A percentile compares a stretch with the other conserved stretches of the same genome.
phyloP scores from a whole-genome alignment of 805 yeast species.

The Barnettozyma sp. region DNA sequence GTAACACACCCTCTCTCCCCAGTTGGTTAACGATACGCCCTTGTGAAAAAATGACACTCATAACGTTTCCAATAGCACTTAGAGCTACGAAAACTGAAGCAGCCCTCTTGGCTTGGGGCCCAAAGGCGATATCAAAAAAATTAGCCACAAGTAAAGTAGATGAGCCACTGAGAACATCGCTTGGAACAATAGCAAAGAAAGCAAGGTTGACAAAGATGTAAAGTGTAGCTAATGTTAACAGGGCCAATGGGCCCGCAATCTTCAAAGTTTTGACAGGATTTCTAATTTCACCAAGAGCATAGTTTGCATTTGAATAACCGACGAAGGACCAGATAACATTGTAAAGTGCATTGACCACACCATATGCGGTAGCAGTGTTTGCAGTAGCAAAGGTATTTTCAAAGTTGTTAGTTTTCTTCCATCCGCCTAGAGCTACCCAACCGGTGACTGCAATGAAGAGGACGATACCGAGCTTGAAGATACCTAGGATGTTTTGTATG shows the following conservation, averaged over 20 bases:
- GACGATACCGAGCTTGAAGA: slow-evolving; percentile 67
- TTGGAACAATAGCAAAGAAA: slow-evolving; percentile 76
- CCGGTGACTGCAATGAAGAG: slow-evolving; percentile 68
- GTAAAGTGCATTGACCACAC: slow-evolving; percentile 68
- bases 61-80: slow-evolving; percentile 74
- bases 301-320: slow-evolving; percentile 79
- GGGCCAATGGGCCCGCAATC: slow-evolving; percentile 70
- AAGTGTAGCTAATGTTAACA: slow-evolving; percentile 51
- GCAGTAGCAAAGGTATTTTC: slow-evolving; percentile 50
- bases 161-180: slow-evolving; percentile 49
- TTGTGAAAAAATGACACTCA: slow-evolving; percentile 75
- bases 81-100: slow-evolving; percentile 75
- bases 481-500: slow-evolving; percentile 59
- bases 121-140: slow-evolving; percentile 68
- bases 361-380: slow-evolving; percentile 50
- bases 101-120: slow-evolving; percentile 60
- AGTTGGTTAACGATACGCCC: slow-evolving; percentile 75
- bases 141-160: slow-evolving; percentile 71
- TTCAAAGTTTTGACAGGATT: slow-evolving; percentile 65
- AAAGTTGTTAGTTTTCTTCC: slow-evolving; percentile 56
- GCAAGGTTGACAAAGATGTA: slow-evolving; percentile 76
- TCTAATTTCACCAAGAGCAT: slow-evolving; percentile 73
- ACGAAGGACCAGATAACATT: slow-evolving; percentile 81
- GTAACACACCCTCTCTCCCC: slow-evolving; percentile 77
- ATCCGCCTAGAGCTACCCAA: slow-evolving; percentile 77